Percentiles rank a stretch among this genome's conserved stretches.
Evolutionary conservation across 2,329 filamentous ascomycete genomes (phyloP).

Genomic region (Neofusicoccum sp.): DNA sequence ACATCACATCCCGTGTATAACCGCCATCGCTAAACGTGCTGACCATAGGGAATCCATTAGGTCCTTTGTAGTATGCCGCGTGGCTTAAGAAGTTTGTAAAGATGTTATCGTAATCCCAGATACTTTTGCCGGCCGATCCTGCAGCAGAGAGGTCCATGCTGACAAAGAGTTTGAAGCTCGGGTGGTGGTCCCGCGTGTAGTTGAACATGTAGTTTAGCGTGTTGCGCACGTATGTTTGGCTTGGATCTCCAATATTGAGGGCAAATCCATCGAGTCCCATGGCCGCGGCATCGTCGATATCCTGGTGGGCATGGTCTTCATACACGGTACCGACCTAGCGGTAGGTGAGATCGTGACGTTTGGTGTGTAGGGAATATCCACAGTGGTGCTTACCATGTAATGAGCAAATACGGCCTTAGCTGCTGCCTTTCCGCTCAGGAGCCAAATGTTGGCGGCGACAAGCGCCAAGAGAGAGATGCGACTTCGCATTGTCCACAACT

Average conservation of each 20-base stretch:
- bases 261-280: slow-evolving; percentile 3
- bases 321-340: not conserved
- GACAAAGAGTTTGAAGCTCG: slow-evolving; percentile 41
- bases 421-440: not conserved
- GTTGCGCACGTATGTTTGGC: slow-evolving; percentile 28
- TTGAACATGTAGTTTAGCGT: slow-evolving; percentile 36
- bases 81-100: not conserved
- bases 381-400: not conserved
- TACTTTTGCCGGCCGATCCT: slow-evolving; percentile 28
- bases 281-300: slow-evolving; percentile 35
- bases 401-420: not conserved
- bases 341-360: no score
- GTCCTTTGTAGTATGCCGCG: not conserved
- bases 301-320: slow-evolving; percentile 24
- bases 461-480: not conserved
- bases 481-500: not conserved
- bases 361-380: not conserved
- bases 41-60: not conserved
- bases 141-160: slow-evolving; percentile 39
- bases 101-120: not conserved
- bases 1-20: not conserved
- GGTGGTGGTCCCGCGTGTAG: slow-evolving; percentile 28
- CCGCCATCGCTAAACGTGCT: not conserved
- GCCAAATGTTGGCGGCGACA: not conserved
- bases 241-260: slow-evolving; percentile 31